Evolutionary conservation across 495 filamentous ascomycete genomes (phyloP).

Genomic region (Aspergillus heteromorphus): DNA sequence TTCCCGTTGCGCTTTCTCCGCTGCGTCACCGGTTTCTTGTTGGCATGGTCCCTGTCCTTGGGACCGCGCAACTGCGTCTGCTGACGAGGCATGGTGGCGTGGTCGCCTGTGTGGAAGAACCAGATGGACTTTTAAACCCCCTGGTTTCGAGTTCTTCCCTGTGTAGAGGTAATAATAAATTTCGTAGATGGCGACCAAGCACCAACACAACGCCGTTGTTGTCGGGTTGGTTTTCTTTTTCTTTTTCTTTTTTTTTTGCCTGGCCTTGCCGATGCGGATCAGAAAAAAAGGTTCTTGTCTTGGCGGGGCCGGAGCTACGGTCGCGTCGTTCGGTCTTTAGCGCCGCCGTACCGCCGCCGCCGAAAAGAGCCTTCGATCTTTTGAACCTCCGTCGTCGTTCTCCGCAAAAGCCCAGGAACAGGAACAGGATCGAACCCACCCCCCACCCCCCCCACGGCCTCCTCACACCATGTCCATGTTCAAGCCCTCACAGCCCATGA

Average conservation of each 20-base stretch:
- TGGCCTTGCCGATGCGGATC: conserved; percentile 11
- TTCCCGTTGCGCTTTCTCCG: conserved; percentile 49
- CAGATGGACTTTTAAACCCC: no score
- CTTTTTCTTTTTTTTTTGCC: conserved; percentile 26
- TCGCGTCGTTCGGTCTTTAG: no score
- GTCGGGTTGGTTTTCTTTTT: conserved; percentile 24
- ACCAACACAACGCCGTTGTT: conserved; percentile 8
- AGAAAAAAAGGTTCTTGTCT: conserved; percentile 42
- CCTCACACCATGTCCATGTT: conserved; percentile 42
- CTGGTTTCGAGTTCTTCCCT: background rate
- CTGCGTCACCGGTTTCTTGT: conserved; percentile 30
- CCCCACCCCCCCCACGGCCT: background rate
- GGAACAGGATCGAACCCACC: background rate
- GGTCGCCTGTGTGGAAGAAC: background rate
- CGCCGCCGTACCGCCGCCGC: conserved; percentile 23
- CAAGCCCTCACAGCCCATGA: conserved; percentile 67
- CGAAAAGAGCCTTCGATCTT: conserved; percentile 13
- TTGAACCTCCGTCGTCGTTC: conserved; percentile 2
- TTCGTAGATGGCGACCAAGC: background rate
- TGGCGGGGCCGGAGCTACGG: conserved; percentile 22
- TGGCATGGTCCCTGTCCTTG: conserved; percentile 49
- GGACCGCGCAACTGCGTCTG: conserved; percentile 48
- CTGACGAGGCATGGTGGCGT: conserved; percentile 57
- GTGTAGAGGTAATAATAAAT: conserved; percentile 6
- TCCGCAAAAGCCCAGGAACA: conserved; percentile 2